Evolutionary conservation across 257 asterid species (phyloP).

Genomic region (Lycium ferocissimum): DNA sequence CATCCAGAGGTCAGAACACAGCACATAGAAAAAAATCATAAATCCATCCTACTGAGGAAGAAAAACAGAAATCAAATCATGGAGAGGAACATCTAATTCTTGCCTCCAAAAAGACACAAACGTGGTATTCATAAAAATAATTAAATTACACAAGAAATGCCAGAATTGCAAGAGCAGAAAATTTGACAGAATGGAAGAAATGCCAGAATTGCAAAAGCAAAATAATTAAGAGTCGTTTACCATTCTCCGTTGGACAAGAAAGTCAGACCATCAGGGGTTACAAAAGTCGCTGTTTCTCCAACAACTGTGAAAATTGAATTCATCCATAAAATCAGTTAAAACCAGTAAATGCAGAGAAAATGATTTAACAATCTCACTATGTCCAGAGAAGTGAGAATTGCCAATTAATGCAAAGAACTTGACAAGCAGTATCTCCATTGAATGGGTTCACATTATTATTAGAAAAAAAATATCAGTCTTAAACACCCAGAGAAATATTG

Average conservation of each 20-base stretch:
- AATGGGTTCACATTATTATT: conserved; percentile 10
- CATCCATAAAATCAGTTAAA: conserved; percentile 21
- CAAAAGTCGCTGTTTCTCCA: conserved; percentile 88
- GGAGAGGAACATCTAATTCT: not conserved
- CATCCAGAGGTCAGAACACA: conserved; percentile 7
- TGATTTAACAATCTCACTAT: conserved; percentile 1
- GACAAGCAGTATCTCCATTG: not conserved
- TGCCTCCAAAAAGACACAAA: not conserved
- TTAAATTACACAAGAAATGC: conserved; percentile 5
- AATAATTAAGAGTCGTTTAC: conserved; percentile 50
- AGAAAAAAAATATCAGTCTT: not conserved
- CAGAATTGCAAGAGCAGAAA: not conserved
- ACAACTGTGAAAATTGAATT: conserved; percentile 67
- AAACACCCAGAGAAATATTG: not conserved
- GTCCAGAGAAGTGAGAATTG: conserved; percentile 15
- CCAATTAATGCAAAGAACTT: conserved; percentile 12
- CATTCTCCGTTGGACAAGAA: conserved; percentile 99
- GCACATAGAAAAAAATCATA: not conserved
- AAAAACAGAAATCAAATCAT: conserved; percentile 13
- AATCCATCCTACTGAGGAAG: not conserved
- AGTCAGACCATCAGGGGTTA: conserved; percentile 67
- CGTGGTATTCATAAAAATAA: not conserved
- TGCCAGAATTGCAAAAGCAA: not conserved
- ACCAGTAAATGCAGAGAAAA: conserved; percentile 18
- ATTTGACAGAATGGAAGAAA: not conserved